These are phyloP conservation scores for Juglanconis juglandina DNA, from an alignment of 2,329 filamentous ascomycete genomes.

Conservation along the genomic window DNA sequence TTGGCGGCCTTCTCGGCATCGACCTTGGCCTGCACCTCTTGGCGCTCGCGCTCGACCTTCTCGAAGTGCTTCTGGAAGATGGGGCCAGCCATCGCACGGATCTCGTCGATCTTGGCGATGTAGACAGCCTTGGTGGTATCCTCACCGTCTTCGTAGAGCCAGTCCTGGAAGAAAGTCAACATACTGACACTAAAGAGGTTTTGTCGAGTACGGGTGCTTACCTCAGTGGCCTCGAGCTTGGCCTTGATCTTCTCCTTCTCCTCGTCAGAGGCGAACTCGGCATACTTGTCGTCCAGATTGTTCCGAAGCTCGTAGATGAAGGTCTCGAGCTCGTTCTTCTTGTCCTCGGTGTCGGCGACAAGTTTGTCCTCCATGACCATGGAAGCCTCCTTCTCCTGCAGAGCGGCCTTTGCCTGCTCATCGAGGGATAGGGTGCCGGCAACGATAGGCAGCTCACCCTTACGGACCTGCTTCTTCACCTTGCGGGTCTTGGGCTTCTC, in stretches of 20 bases:
- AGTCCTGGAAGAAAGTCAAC: slow-evolving; percentile 64
- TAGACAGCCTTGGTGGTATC: slow-evolving; percentile 93
- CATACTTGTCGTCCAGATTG: slow-evolving; percentile 87
- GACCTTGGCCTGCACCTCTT: slow-evolving; percentile 69
- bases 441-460: slow-evolving; percentile 88
- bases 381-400: slow-evolving; percentile 75
- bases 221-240: slow-evolving; percentile 83
- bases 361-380: slow-evolving; percentile 99
- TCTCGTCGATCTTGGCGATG: slow-evolving; percentile 91
- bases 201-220: slow-evolving; percentile 44
- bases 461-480: slow-evolving; percentile 98
- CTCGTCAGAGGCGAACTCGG: slow-evolving; percentile 83
- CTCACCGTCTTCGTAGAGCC: slow-evolving; percentile 96
- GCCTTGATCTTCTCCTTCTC: slow-evolving; percentile 84
- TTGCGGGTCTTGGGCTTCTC: slow-evolving; percentile 80
- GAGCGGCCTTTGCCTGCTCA: slow-evolving; percentile 58
- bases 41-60: slow-evolving; percentile 83
- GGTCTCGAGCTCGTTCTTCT: slow-evolving; percentile 99
- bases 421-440: slow-evolving; percentile 81
- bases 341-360: slow-evolving; percentile 95
- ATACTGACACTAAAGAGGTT: slow-evolving; percentile 17
- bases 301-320: slow-evolving; percentile 96
- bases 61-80: slow-evolving; percentile 94
- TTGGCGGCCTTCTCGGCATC: slow-evolving; percentile 78
- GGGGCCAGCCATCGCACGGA: slow-evolving; percentile 83